phyloP scores from a whole-genome alignment of 73 alveolate species.

The Paramecium octaurelia region DNA sequence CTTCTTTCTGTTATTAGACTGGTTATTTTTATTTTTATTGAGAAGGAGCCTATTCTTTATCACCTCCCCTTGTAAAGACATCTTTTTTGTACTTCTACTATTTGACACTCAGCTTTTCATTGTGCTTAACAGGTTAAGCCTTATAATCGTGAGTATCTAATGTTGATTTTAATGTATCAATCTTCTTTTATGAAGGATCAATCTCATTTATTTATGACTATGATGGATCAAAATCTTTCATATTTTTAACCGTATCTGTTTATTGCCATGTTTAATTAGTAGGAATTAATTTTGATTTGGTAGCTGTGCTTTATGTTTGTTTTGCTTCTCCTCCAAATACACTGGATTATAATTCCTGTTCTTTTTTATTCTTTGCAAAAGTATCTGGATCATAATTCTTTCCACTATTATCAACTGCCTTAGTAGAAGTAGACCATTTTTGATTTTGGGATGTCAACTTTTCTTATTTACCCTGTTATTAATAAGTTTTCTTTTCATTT shows the following conservation, averaged over 20 bases:
- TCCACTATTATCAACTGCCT: not conserved
- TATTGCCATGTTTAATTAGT: not conserved
- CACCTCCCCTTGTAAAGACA: slow-evolving; percentile 23
- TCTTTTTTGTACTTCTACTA: not conserved
- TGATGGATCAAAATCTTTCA: slow-evolving; percentile 39
- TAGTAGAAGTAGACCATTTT: not conserved
- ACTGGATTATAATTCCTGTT: not conserved
- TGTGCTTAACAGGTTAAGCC: not conserved
- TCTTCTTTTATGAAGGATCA: not conserved
- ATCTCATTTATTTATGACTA: not conserved
- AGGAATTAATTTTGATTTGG: slow-evolving; percentile 18
- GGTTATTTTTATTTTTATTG: not conserved
- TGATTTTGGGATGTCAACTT: not conserved
- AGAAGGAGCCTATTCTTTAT: not conserved
- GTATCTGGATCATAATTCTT: slow-evolving; percentile 39
- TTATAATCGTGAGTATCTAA: slow-evolving; percentile 18
- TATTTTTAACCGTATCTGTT: slow-evolving; percentile 27
- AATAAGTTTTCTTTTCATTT: not conserved
- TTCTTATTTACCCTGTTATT: not conserved
- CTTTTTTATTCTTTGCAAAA: slow-evolving; percentile 32
- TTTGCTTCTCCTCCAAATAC: slow-evolving; percentile 5
- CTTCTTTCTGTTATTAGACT: not conserved
- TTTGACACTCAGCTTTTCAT: not conserved
- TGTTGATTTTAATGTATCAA: slow-evolving; percentile 24
- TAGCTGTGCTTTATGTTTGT: not conserved